These are phyloP conservation scores for Verticillium albo-atrum DNA, from an alignment of 2,329 filamentous ascomycete species.

Conservation along the genomic window DNA sequence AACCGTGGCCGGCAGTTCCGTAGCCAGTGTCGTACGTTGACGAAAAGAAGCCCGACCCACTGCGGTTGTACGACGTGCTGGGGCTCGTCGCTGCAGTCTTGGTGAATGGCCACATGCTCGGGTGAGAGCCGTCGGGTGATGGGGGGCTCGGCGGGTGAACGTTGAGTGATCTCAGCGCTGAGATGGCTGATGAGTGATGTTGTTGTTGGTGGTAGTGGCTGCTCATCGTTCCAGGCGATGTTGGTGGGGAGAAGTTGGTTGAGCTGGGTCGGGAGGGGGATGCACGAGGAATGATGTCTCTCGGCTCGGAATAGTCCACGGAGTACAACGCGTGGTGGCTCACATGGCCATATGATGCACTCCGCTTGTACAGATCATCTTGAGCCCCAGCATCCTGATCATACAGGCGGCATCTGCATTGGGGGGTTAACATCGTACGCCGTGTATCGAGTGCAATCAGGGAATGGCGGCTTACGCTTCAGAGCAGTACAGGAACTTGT, in stretches of 20 bases:
- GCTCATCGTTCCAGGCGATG: slow-evolving; percentile 32
- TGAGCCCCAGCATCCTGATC: slow-evolving; percentile 34
- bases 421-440: slow-evolving; percentile 15
- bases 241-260: slow-evolving; percentile 49
- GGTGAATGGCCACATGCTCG: slow-evolving; percentile 50
- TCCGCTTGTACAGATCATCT: not conserved
- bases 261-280: slow-evolving; percentile 57
- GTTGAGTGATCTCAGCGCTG: slow-evolving; percentile 50
- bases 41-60: slow-evolving; percentile 38
- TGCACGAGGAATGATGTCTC: slow-evolving; percentile 60
- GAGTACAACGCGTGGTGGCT: slow-evolving; percentile 40
- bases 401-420: slow-evolving; percentile 46
- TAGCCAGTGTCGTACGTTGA: slow-evolving; percentile 44
- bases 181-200: slow-evolving; percentile 44
- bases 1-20: slow-evolving; percentile 28
- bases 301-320: slow-evolving; percentile 44
- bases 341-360: not conserved
- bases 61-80: slow-evolving; percentile 45
- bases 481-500: slow-evolving; percentile 58
- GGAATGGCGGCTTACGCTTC: slow-evolving; percentile 45
- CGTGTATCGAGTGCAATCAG: not conserved
- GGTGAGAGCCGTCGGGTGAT: slow-evolving; percentile 40
- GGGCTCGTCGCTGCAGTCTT: slow-evolving; percentile 48
- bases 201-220: slow-evolving; percentile 20
- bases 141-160: slow-evolving; percentile 52